A percentile compares a stretch with the other conserved stretches of the same genome.
Evolutionary conservation across 805 yeast genomes (phyloP).

Genomic region (Kuraishia hungarica): DNA sequence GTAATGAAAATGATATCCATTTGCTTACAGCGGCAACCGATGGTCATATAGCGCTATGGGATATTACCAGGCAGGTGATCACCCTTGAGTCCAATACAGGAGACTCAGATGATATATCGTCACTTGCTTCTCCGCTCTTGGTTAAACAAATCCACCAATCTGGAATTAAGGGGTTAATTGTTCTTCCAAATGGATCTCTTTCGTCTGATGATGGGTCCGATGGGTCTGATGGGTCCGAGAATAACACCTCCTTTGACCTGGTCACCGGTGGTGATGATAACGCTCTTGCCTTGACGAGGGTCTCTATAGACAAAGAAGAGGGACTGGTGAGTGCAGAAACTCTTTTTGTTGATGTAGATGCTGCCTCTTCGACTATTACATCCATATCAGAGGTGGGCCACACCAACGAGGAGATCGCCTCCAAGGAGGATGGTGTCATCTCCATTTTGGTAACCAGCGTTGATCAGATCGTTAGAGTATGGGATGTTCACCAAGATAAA

Average conservation of each 20-base stretch:
- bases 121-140: conserved; percentile 21
- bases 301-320: conserved; percentile 21
- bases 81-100: neutral
- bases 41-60: conserved; percentile 65
- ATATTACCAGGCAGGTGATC: conserved; percentile 24
- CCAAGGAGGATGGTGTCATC: too few relatives aligned
- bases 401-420: conserved; percentile 11
- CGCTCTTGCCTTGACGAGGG: conserved; percentile 38
- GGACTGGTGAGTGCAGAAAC: conserved; percentile 22
- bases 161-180: conserved; percentile 58
- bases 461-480: conserved; percentile 68
- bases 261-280: conserved; percentile 94
- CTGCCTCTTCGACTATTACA: conserved; percentile 86
- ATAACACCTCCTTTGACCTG: conserved; percentile 23
- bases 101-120: neutral
- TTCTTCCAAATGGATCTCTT: conserved; percentile 1
- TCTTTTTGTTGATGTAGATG: conserved; percentile 33
- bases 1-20: conserved; percentile 7
- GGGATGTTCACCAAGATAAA: conserved; percentile 34
- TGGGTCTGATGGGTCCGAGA: too few relatives aligned
- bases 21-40: conserved; percentile 71
- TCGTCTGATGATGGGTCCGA: neutral
- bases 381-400: conserved; percentile 28
- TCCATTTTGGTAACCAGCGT: conserved; percentile 62
- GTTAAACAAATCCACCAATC: conserved; percentile 70